A percentile compares a stretch with the other conserved stretches of the same genome.
Conservation (phyloP, 805 yeast species). For the Saturnispora ahearnii region DNA sequence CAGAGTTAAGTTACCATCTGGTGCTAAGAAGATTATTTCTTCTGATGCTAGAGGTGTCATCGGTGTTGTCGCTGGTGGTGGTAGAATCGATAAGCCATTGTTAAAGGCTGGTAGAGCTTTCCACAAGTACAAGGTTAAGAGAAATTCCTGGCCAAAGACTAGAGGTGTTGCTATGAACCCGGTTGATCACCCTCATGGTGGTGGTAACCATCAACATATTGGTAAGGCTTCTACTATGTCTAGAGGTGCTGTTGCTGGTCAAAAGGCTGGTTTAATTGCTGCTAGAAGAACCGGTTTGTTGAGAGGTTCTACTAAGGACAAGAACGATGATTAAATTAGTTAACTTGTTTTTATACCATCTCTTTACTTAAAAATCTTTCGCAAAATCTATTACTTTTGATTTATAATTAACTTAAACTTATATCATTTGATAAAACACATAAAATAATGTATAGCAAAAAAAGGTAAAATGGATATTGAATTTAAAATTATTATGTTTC, state of each 20-base stretch:
- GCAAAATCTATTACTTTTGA: conserved; percentile 3
- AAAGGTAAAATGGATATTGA: neutral
- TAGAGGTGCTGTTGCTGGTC: conserved; percentile 99
- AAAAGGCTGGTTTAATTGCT: conserved; percentile 99
- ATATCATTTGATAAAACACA: neutral
- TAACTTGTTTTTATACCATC: conserved; percentile 5
- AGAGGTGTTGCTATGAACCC: conserved; percentile 99
- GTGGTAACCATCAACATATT: conserved; percentile 99
- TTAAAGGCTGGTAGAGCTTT: conserved; percentile 99
- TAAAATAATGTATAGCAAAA: neutral
- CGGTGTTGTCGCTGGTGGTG: conserved; percentile 99
- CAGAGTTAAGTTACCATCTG: conserved; percentile 98
- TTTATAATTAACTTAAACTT: neutral
- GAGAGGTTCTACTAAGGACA: conserved; percentile 88
- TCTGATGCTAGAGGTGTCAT: conserved; percentile 98
- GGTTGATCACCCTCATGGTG: conserved; percentile 99
- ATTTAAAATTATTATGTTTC: neutral
- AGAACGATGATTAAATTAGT: conserved; percentile 27
- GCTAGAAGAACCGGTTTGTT: conserved; percentile 99
- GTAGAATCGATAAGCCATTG: conserved; percentile 99
- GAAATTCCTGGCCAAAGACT: conserved; percentile 99
- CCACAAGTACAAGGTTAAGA: conserved; percentile 99
- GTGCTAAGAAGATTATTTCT: conserved; percentile 94
- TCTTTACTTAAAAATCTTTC: conserved; percentile 10
- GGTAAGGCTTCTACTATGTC: conserved; percentile 99